Evolutionary conservation across 352 stramenopile genomes (phyloP), one percentile per base, ranked within the genome.

Genomic region (Globisporangium ultimum): DNA sequence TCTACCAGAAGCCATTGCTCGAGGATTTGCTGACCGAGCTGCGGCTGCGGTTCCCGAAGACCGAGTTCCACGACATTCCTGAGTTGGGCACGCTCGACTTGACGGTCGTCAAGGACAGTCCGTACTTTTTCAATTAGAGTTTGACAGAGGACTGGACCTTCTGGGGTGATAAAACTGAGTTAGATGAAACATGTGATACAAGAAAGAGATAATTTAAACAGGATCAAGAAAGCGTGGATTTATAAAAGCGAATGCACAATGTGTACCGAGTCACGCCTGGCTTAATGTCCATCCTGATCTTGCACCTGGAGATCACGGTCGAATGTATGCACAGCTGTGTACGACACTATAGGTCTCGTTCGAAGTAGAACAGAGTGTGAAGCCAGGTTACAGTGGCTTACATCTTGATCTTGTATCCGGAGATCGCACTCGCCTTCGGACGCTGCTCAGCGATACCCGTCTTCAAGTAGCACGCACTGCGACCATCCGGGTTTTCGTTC

Each of bases 41-140:
- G 70, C 76, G 91, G n/a, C 64, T 98, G 56, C 84, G 97, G 42
- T 99, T 98, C 86, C 97, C 98, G 14, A 83, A 93, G 46, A 81
- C 98, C 41, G 66, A 91, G 22, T 99, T 99, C 73, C 95, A 97
- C 34, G 80, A 94, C 45, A 72, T 99, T 21, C 98, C 97, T 2
- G 63, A 93, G 63, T 74, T 87, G 60, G 97, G 97, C 51, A 72
- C 97, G 42, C 81, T 99, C 38, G 87, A 99, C 70, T 72, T 99
- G 6, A 78, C 89, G 47, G 84, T 97, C 56, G 97, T 99, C 24
- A 86, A 95, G 52, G 83, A 97, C 55, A 98, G 96, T 66, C 82
- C 79, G 20, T 99, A 99, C 84, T 99, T 99, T 70, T 99, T 99
- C 75, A 98, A 99, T 69, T 99, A 97, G 76, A 71, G 40, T 36